phyloP scores from a whole-genome alignment of 129 eudicot species.

The Flaveria sonorensis region DNA sequence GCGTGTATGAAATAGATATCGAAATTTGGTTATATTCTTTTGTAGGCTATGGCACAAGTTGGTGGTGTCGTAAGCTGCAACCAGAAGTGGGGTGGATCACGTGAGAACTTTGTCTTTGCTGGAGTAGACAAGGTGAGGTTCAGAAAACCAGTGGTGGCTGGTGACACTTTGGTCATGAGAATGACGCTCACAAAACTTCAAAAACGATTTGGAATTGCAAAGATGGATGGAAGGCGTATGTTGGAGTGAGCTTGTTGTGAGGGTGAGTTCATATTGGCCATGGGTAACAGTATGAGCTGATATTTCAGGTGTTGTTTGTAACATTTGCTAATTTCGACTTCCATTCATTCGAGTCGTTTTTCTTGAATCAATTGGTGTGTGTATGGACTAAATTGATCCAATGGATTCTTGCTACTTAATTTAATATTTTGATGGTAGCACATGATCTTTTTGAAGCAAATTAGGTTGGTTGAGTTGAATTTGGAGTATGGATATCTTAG shows the following conservation, averaged over 20 bases:
- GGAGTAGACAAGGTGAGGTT: slow-evolving; percentile 96
- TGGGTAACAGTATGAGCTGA: slow-evolving; percentile 54
- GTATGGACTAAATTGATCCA: slow-evolving; percentile 28
- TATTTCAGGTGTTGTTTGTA: neutral
- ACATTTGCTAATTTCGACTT: slow-evolving; percentile 16
- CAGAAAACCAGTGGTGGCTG: slow-evolving; percentile 92
- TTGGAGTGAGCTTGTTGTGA: slow-evolving; percentile 93
- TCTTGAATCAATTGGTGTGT: slow-evolving; percentile 7
- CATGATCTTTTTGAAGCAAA: slow-evolving; percentile 1
- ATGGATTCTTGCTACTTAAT: slow-evolving; percentile 16
- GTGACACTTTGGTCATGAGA: slow-evolving; percentile 94
- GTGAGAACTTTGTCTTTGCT: slow-evolving; percentile 89
- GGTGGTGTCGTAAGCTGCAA: slow-evolving; percentile 95
- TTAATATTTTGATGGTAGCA: slow-evolving; percentile 18
- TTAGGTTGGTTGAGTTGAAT: neutral
- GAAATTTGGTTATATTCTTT: slow-evolving; percentile 16
- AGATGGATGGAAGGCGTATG: slow-evolving; percentile 97
- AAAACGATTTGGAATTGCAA: slow-evolving; percentile 89
- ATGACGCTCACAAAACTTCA: slow-evolving; percentile 93
- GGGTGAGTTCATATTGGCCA: slow-evolving; percentile 97
- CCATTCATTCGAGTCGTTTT: slow-evolving; percentile 22
- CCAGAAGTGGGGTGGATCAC: slow-evolving; percentile 96
- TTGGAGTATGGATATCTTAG: neutral
- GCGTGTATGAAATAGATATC: neutral
- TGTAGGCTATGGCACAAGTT: slow-evolving; percentile 98